A percentile compares a stretch with the other conserved stretches of the same genome.
Conservation (phyloP, 2,329 filamentous ascomycete genomes). For the Rutstroemia sp. region DNA sequence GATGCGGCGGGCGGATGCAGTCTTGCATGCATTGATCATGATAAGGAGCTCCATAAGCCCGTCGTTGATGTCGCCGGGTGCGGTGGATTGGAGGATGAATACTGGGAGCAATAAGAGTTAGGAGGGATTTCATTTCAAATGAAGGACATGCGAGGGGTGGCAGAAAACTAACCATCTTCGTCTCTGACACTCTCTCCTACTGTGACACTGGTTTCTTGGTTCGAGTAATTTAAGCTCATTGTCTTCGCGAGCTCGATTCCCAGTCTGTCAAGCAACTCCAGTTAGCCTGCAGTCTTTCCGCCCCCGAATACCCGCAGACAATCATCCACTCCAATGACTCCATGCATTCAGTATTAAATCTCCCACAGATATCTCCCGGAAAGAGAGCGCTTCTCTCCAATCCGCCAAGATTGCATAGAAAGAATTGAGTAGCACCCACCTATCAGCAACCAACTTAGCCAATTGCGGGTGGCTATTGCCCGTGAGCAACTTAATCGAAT, state of each 20-base stretch:
- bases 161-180: slow-evolving; percentile 62
- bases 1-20: slow-evolving; percentile 78
- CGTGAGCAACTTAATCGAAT: slow-evolving; percentile 68
- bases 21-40: slow-evolving; percentile 94
- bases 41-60: slow-evolving; percentile 97
- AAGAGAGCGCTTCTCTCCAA: neutral
- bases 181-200: slow-evolving; percentile 95
- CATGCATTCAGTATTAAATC: too few species aligned
- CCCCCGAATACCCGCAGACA: neutral
- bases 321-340: too few species aligned
- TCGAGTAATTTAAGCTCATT: slow-evolving; percentile 76
- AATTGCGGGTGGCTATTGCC: slow-evolving; percentile 69
- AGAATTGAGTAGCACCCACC: slow-evolving; percentile 6
- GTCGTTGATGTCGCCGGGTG: slow-evolving; percentile 94
- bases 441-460: slow-evolving; percentile 50
- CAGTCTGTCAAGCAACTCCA: slow-evolving; percentile 41
- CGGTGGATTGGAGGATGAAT: slow-evolving; percentile 93
- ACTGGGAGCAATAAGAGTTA: slow-evolving; percentile 40
- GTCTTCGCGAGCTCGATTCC: slow-evolving; percentile 74
- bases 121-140: neutral
- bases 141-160: neutral
- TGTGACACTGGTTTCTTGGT: slow-evolving; percentile 82
- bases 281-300: slow-evolving; percentile 1
- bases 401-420: neutral
- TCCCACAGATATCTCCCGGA: neutral